phyloP scores from a whole-genome alignment of 1,284 basidiomycete genomes.

The Athelia sp. region DNA sequence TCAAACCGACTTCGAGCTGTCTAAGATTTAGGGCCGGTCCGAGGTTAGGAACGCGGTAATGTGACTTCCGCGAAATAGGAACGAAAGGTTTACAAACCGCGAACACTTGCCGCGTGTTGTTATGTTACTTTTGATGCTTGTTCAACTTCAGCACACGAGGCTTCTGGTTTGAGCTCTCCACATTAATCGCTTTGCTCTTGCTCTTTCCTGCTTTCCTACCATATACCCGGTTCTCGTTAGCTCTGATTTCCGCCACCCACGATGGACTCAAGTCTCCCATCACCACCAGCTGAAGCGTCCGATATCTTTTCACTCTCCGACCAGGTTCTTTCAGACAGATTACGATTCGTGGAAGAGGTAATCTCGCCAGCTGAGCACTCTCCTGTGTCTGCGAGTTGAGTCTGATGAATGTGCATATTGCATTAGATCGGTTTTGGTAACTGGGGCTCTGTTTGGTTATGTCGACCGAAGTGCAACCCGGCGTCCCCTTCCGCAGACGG shows the following conservation, averaged over 20 bases:
- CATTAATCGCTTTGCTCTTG: too few relatives aligned
- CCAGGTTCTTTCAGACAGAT: constrained; percentile 60
- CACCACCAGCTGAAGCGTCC: background rate
- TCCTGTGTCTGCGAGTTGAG: constrained; percentile 6
- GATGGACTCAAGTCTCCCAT: background rate
- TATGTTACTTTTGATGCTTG: too few relatives aligned
- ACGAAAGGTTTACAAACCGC: too few relatives aligned
- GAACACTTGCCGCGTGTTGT: too few relatives aligned
- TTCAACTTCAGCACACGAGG: too few relatives aligned
- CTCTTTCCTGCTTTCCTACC: background rate
- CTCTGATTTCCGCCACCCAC: background rate
- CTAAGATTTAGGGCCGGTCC: too few relatives aligned
- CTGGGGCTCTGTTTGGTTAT: constrained; percentile 83
- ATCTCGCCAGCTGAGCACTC: constrained; percentile 11
- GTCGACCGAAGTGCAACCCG: constrained; percentile 49
- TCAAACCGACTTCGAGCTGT: too few relatives aligned
- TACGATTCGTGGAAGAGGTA: constrained; percentile 76
- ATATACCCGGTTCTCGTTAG: background rate
- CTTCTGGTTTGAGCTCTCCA: too few relatives aligned
- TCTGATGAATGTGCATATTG: constrained; percentile 1
- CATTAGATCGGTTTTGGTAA: constrained; percentile 78
- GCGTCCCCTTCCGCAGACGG: constrained; percentile 28
- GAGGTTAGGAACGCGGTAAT: too few relatives aligned
- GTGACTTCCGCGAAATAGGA: too few relatives aligned
- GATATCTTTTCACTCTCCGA: constrained; percentile 54